Evolutionary conservation across 2,329 filamentous ascomycete genomes (phyloP).

Genomic region (Epicoccum nigrum): DNA sequence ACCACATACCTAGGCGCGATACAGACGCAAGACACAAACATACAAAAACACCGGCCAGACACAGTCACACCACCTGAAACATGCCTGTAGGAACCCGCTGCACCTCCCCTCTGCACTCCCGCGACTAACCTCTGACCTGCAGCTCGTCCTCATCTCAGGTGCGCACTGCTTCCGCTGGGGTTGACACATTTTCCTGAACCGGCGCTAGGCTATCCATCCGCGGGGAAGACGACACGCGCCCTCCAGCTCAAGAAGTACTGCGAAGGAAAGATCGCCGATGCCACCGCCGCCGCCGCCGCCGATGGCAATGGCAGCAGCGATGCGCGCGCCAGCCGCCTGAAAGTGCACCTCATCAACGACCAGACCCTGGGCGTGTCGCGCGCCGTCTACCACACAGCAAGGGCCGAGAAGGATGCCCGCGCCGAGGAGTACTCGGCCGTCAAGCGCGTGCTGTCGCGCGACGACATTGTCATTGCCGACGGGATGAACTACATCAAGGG

Average conservation of each 20-base stretch:
- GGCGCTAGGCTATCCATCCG: slow-evolving; percentile 68
- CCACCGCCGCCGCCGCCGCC: slow-evolving; percentile 44
- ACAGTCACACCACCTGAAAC: not conserved
- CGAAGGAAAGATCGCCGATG: slow-evolving; percentile 60
- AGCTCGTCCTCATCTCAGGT: slow-evolving; percentile 65
- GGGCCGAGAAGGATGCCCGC: slow-evolving; percentile 81
- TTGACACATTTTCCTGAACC: slow-evolving; percentile 56
- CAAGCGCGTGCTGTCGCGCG: slow-evolving; percentile 73
- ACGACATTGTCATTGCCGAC: slow-evolving; percentile 80
- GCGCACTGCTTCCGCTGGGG: slow-evolving; percentile 6
- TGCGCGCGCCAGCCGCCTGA: slow-evolving; percentile 60
- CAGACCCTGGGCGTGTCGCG: slow-evolving; percentile 72
- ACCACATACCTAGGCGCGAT: too few relatives aligned
- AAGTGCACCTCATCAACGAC: slow-evolving; percentile 77
- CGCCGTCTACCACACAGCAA: slow-evolving; percentile 75
- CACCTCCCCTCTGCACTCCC: slow-evolving; percentile 10
- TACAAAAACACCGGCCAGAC: not conserved
- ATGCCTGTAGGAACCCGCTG: slow-evolving; percentile 37
- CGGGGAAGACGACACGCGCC: slow-evolving; percentile 67
- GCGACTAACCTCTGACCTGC: slow-evolving; percentile 27
- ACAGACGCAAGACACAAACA: not conserved
- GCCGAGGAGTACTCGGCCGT: slow-evolving; percentile 78
- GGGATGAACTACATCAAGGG: slow-evolving; percentile 89
- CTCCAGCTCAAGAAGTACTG: slow-evolving; percentile 71
- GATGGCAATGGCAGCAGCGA: slow-evolving; percentile 21